Evolutionary conservation across 2,329 filamentous ascomycete species (phyloP).

Genomic region (Scedosporium apiospermum): DNA sequence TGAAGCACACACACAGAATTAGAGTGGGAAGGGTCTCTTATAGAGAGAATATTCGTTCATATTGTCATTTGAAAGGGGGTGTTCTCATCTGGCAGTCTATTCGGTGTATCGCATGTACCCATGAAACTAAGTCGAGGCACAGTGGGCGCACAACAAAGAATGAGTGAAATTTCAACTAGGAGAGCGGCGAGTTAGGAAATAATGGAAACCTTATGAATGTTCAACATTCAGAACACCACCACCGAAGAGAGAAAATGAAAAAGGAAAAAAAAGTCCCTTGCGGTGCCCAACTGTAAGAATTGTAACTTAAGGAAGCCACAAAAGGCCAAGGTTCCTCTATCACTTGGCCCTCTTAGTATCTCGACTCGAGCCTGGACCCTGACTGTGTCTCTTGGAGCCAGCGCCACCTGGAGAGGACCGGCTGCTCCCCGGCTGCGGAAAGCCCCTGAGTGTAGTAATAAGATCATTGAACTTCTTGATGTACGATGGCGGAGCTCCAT

Average conservation of each 20-base stretch:
- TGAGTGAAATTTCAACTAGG: neutral
- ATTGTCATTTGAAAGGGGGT: too few species aligned
- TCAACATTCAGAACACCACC: neutral
- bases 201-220: neutral
- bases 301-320: neutral
- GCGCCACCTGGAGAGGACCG: slow-evolving; percentile 11
- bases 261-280: neutral
- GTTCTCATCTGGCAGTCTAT: too few species aligned
- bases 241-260: neutral
- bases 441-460: slow-evolving; percentile 18
- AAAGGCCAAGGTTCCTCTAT: neutral
- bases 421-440: slow-evolving; percentile 11
- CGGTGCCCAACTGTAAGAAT: neutral
- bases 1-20: neutral
- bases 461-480: slow-evolving; percentile 24
- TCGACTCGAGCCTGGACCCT: slow-evolving; percentile 15
- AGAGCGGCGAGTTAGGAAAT: neutral
- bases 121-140: too few species aligned
- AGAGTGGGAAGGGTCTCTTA: neutral
- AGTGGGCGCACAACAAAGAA: neutral
- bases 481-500: slow-evolving; percentile 25
- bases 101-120: too few species aligned
- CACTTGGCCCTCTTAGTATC: slow-evolving; percentile 11
- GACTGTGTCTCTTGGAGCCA: slow-evolving; percentile 22
- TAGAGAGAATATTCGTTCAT: neutral